Evolutionary conservation across 805 yeast species (phyloP).

Genomic region (Monosporozyma solicola): DNA sequence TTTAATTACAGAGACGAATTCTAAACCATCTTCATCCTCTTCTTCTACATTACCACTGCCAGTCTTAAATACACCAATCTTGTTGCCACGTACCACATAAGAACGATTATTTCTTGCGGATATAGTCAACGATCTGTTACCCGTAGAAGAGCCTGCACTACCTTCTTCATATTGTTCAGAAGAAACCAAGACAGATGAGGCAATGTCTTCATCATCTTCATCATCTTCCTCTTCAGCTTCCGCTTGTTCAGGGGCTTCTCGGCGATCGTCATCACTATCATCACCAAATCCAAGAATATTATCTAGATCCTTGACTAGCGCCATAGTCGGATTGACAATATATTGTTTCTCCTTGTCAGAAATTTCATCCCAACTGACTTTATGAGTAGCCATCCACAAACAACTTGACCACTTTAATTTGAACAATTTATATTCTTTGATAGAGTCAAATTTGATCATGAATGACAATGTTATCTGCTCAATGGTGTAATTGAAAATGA

Average conservation of each 20-base stretch:
- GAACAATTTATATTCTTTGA: constrained; percentile 38
- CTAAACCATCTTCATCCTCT: constrained; percentile 35
- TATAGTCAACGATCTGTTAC: constrained; percentile 60
- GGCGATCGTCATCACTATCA: constrained; percentile 27
- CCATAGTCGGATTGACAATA: constrained; percentile 40
- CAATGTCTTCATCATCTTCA: constrained; percentile 31
- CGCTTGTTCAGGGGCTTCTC: constrained; percentile 25
- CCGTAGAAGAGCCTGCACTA: constrained; percentile 16
- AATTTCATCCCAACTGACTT: constrained; percentile 38
- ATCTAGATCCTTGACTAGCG: constrained; percentile 33
- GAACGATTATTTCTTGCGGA: constrained; percentile 65
- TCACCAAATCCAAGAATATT: constrained; percentile 22
- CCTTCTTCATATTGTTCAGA: constrained; percentile 15
- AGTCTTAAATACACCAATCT: constrained; percentile 70
- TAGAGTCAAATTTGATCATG: constrained; percentile 45
- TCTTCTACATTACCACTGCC: constrained; percentile 32
- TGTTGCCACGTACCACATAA: constrained; percentile 70
- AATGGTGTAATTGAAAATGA: constrained; percentile 53
- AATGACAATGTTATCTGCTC: constrained; percentile 45
- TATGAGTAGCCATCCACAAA: constrained; percentile 54
- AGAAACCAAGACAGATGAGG: constrained; percentile 15
- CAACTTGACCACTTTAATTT: constrained; percentile 44
- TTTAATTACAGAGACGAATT: constrained; percentile 60
- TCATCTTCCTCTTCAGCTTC: constrained; percentile 31
- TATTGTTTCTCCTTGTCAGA: constrained; percentile 44